These are phyloP conservation scores for Cryptococcus sp. DNA, from an alignment of 1,284 basidiomycete species.

Conservation along the genomic window DNA sequence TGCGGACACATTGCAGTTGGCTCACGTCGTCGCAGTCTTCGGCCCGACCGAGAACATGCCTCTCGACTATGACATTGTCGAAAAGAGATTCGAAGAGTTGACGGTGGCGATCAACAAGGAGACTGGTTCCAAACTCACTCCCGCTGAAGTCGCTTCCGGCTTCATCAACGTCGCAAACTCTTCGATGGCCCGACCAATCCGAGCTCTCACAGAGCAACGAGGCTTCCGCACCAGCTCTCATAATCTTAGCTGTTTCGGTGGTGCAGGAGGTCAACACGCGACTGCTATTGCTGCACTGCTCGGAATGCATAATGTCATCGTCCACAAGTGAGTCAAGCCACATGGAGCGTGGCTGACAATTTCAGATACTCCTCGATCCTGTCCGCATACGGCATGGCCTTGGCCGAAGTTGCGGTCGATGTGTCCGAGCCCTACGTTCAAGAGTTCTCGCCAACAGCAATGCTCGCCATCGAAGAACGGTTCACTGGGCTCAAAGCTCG, in stretches of 20 bases:
- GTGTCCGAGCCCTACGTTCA: conserved; percentile 21
- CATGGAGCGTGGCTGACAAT: conserved; percentile 10
- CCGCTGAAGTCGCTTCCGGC: conserved; percentile 43
- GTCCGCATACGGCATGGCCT: conserved; percentile 44
- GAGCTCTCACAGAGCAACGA: conserved; percentile 59
- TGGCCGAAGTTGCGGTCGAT: conserved; percentile 40
- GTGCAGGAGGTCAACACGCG: conserved; percentile 50
- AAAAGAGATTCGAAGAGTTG: conserved; percentile 51
- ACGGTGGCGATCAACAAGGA: conserved; percentile 53
- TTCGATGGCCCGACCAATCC: conserved; percentile 52
- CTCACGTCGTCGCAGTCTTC: conserved; percentile 41
- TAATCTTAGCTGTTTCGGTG: conserved; percentile 47
- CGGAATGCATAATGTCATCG: conserved; percentile 41
- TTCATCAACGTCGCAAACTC: conserved; percentile 48
- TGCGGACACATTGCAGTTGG: conserved; percentile 1
- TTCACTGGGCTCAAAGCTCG: conserved; percentile 38
- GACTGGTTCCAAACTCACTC: conserved; percentile 16
- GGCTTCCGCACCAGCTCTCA: conserved; percentile 41
- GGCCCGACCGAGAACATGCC: conserved; percentile 58
- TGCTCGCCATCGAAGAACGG: conserved; percentile 28
- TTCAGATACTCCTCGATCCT: conserved; percentile 36
- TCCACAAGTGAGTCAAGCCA: conserved; percentile 62
- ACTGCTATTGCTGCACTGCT: conserved; percentile 42
- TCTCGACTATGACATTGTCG: conserved; percentile 54
- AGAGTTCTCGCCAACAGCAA: conserved; percentile 27